phyloP scores from a whole-genome alignment of 345 rosid genomes.

The Citrus australasica region DNA sequence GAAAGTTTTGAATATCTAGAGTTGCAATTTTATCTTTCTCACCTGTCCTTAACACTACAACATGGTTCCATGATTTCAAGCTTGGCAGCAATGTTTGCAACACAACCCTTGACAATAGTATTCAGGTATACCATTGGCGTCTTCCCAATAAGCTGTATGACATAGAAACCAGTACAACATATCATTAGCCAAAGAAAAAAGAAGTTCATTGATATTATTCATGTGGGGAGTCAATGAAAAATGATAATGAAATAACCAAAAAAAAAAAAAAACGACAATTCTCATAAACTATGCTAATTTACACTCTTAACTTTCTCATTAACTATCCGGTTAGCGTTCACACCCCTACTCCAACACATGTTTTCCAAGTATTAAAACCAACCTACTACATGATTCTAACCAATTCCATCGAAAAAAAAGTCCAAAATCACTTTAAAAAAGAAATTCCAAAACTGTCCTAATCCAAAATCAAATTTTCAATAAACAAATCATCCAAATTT shows the following conservation, averaged over 20 bases:
- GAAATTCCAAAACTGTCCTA: not conserved
- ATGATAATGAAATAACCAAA: not conserved
- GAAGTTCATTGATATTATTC: not conserved
- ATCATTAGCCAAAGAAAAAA: not conserved
- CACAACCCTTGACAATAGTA: constrained; percentile 76
- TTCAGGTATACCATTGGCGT: constrained; percentile 96
- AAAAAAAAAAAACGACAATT: not conserved
- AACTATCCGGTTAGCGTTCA: not conserved
- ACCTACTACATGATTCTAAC: constrained; percentile 4
- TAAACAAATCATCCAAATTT: not conserved
- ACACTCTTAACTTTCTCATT: not conserved
- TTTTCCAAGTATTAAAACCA: not conserved
- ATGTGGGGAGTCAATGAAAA: not conserved
- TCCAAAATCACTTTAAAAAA: not conserved
- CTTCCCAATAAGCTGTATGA: constrained; percentile 76
- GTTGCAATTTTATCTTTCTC: not conserved
- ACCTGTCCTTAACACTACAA: constrained; percentile 93
- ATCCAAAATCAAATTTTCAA: not conserved
- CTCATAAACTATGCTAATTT: not conserved
- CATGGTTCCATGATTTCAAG: constrained; percentile 93
- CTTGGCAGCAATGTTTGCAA: constrained; percentile 80
- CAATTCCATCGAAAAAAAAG: not conserved
- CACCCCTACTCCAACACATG: not conserved
- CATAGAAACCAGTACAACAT: constrained; percentile 10
- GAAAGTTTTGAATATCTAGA: constrained; percentile 6